A percentile compares a stretch with the other conserved stretches of the same genome.
Evolutionary conservation across 2,329 filamentous ascomycete genomes (phyloP).

Genomic region (Cryphonectria nitschkei): DNA sequence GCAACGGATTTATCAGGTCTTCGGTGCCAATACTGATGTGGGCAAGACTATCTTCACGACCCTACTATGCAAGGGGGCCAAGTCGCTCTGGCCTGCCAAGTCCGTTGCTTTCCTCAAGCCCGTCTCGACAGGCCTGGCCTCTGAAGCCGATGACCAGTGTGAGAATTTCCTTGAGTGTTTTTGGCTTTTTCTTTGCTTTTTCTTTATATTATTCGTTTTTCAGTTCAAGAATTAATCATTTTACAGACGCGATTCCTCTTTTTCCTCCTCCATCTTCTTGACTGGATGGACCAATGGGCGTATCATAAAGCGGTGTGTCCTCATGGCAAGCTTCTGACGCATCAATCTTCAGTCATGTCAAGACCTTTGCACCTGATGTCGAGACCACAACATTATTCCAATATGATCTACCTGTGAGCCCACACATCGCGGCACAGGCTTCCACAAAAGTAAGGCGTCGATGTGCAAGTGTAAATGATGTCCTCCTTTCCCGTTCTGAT

Average conservation of each 20-base stretch:
- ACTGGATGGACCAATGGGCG: no score
- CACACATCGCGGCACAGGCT: slow-evolving; percentile 69
- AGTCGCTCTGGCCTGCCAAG: slow-evolving; percentile 48
- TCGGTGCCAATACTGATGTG: slow-evolving; percentile 82
- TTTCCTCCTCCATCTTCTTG: no score
- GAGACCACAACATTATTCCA: slow-evolving; percentile 64
- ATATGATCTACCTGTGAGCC: slow-evolving; percentile 75
- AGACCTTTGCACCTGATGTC: slow-evolving; percentile 52
- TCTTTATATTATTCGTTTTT: no score
- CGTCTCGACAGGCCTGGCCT: slow-evolving; percentile 73
- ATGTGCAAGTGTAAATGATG: no score
- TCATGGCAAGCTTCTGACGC: not conserved
- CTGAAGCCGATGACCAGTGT: slow-evolving; percentile 76
- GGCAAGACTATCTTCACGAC: slow-evolving; percentile 84
- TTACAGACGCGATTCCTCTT: no score
- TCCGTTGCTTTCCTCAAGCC: slow-evolving; percentile 74
- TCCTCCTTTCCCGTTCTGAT: slow-evolving; percentile 15
- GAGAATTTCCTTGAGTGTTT: no score
- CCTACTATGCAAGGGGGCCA: slow-evolving; percentile 67
- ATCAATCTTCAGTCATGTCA: slow-evolving; percentile 8
- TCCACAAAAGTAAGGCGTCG: slow-evolving; percentile 45
- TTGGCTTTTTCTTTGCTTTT: not conserved
- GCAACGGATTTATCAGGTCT: slow-evolving; percentile 73
- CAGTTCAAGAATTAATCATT: no score
- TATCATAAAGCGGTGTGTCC: not conserved